phyloP scores from a whole-genome alignment of 495 filamentous ascomycete genomes.

The Xylaria grammica region DNA sequence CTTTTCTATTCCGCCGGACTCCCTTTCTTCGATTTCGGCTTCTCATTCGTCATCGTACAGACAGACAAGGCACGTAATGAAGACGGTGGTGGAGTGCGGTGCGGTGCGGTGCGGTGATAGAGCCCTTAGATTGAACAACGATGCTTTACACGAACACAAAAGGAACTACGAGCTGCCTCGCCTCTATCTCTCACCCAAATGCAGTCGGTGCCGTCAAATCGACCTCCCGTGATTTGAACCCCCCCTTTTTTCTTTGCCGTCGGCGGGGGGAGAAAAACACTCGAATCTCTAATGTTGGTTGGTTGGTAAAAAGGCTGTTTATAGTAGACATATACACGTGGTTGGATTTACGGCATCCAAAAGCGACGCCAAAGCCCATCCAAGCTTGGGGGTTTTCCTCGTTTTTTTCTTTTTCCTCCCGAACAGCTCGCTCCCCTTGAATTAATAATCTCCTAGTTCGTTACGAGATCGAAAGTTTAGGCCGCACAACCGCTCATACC shows the following conservation, averaged over 20 bases:
- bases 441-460: not conserved
- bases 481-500: not conserved
- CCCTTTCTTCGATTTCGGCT: too few species aligned
- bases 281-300: conserved; percentile 25
- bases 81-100: too few species aligned
- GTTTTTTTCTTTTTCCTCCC: conserved; percentile 5
- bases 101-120: not conserved
- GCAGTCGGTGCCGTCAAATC: not conserved
- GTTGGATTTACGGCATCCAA: conserved; percentile 26
- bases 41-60: too few species aligned
- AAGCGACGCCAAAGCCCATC: conserved; percentile 20
- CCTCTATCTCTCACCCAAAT: conserved; percentile 20
- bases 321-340: conserved; percentile 38
- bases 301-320: conserved; percentile 19
- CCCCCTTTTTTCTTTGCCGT: not conserved
- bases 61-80: too few species aligned
- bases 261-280: not conserved
- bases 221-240: not conserved
- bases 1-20: too few species aligned
- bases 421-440: conserved; percentile 4
- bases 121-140: conserved; percentile 4
- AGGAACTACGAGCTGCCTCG: conserved; percentile 15
- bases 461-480: not conserved
- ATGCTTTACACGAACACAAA: conserved; percentile 19
- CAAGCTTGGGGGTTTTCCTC: conserved; percentile 11